Evolutionary conservation across 345 rosid genomes (phyloP).

Genomic region (Rhodamnia argentea): DNA sequence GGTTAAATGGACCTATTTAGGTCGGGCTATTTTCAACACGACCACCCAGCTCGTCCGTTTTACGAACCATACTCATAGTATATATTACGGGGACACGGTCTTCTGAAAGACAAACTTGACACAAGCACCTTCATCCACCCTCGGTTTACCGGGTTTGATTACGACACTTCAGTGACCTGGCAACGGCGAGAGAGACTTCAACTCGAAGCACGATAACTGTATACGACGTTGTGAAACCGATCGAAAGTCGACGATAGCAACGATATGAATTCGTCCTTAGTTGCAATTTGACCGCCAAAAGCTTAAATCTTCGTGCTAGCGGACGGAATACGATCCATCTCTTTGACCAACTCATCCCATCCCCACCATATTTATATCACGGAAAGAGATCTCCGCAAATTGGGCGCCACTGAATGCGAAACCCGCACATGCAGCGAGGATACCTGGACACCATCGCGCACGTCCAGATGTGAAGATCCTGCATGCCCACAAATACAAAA

Average conservation of each 20-base stretch:
- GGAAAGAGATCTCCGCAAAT: background rate
- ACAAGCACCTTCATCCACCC: background rate
- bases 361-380: background rate
- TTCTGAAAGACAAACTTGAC: too few relatives aligned
- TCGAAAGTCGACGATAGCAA: background rate
- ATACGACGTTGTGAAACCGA: background rate
- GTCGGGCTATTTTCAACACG: too few relatives aligned
- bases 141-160: background rate
- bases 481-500: background rate
- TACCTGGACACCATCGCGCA: background rate
- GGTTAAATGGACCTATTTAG: too few relatives aligned
- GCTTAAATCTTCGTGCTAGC: background rate
- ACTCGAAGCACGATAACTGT: background rate
- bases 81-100: background rate
- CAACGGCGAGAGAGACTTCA: background rate
- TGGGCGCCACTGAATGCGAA: background rate
- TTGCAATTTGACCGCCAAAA: background rate
- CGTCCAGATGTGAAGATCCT: background rate
- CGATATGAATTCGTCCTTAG: background rate
- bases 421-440: background rate
- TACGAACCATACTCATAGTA: background rate
- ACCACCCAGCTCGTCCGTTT: too few relatives aligned
- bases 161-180: fast-evolving
- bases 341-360: background rate
- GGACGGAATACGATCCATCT: background rate